Evolutionary conservation across 1,284 basidiomycete species (phyloP), one percentile per base, ranked within the genome.

Genomic region (Neolentinus lepideus): DNA sequence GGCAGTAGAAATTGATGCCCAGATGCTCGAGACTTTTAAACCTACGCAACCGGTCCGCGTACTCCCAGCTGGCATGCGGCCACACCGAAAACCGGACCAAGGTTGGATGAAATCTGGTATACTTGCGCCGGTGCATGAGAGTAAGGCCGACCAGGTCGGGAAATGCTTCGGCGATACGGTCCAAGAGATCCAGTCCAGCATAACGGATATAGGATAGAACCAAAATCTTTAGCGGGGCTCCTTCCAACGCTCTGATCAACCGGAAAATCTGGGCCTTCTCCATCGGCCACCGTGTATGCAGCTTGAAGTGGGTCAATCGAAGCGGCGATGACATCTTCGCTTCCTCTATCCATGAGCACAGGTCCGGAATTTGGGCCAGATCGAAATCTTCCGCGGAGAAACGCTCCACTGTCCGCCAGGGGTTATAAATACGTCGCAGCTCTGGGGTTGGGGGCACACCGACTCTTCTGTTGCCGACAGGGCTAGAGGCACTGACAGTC

Each of bases 131-230:
- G 31, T 56, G 55, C n/a, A 53, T 24, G 2, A 62, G 51, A n/a
- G 57, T 57, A 12, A 62, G 52, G 11, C 56, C 51, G 10, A n/a
- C 21, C 21, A 60, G 56, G 29, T 52, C 35, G 33, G 61, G 57
- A 50, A 60, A 60, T 27, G 55, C 52, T 31, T 29, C 22, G 16
- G 52, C 54, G 29, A 60, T 57, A 16, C 22, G 52, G 27, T 52
- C 48, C n/a, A 60, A 38, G 26, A 60, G 53, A 10, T 21, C 53
- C 1, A 25, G 29, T 2, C 33, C 47, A 29, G 50, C 61, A 29
- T 56, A 46, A 26, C 25, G 9, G 14, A 58, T 25, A 31, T 57
- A 59, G 12, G 60, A 57, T n/a, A 62, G 36, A 11, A 55, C 52
- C 31, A 60, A 35, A 24, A 29, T n/a, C 21, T 53, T 54, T 27